Percentiles rank a stretch among this genome's conserved stretches.
phyloP scores from a whole-genome alignment of 768 basidiomycete species.

The Psilocybe subaeruginosa region DNA sequence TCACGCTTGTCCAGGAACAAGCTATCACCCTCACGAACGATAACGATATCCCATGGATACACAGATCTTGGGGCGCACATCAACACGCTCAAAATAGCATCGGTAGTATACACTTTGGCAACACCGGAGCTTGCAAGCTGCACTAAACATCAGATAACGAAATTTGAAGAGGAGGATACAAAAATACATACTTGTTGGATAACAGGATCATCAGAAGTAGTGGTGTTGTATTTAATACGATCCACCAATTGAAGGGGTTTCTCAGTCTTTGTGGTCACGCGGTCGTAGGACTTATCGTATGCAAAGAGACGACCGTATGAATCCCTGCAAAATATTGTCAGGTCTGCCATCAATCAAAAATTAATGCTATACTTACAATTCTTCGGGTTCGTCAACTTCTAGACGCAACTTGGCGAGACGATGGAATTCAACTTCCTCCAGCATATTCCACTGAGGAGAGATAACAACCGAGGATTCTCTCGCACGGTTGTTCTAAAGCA shows the following conservation, averaged over 20 bases:
- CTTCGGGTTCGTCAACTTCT: slow-evolving; percentile 92
- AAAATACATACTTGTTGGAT: slow-evolving; percentile 74
- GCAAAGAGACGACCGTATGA: slow-evolving; percentile 88
- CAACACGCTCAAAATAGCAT: slow-evolving; percentile 91
- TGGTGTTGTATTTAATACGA: slow-evolving; percentile 95
- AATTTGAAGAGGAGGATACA: slow-evolving; percentile 4
- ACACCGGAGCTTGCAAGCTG: slow-evolving; percentile 81
- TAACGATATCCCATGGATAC: slow-evolving; percentile 98
- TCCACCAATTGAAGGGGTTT: slow-evolving; percentile 90
- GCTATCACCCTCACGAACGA: slow-evolving; percentile 90
- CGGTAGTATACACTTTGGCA: slow-evolving; percentile 91
- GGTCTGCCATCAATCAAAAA: slow-evolving; percentile 13
- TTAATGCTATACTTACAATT: slow-evolving; percentile 59
- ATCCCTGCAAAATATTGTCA: slow-evolving; percentile 49
- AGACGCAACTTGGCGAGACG: slow-evolving; percentile 88
- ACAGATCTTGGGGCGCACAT: slow-evolving; percentile 97
- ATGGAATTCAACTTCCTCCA: slow-evolving; percentile 97
- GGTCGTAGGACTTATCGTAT: slow-evolving; percentile 95
- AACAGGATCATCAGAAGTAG: slow-evolving; percentile 96
- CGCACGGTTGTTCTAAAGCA: slow-evolving; percentile 69
- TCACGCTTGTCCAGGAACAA: slow-evolving; percentile 98
- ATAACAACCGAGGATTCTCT: slow-evolving; percentile 95
- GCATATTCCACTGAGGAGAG: slow-evolving; percentile 88
- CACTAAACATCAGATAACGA: slow-evolving; percentile 7
- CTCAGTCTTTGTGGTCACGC: slow-evolving; percentile 92